These are phyloP conservation scores for Coccomyxa sp. DNA, from an alignment of 139 green algal genomes.

Conservation along the genomic window DNA sequence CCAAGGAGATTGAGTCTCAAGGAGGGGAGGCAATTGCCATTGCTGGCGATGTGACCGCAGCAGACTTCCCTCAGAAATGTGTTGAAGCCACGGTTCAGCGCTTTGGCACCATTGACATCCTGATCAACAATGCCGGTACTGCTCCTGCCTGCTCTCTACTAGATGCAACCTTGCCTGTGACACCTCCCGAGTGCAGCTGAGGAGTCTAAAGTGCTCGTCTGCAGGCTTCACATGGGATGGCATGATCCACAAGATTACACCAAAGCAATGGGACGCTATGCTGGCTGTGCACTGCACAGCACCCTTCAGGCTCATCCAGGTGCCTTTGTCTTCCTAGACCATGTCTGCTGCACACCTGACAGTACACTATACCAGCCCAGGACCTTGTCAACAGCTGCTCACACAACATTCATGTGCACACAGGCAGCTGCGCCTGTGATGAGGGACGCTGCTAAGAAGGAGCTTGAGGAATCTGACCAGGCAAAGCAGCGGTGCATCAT, in stretches of 20 bases:
- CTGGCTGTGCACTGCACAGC: slow-evolving; percentile 77
- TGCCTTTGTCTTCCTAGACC: no score
- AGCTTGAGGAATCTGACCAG: slow-evolving; percentile 37
- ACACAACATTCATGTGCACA: no score
- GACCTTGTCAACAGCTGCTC: no score
- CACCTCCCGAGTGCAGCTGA: background rate
- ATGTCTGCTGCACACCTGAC: no score
- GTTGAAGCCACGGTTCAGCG: slow-evolving; percentile 42
- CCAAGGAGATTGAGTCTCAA: slow-evolving; percentile 31
- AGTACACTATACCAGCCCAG: no score
- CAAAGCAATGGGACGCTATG: slow-evolving; percentile 80
- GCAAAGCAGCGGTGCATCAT: slow-evolving; percentile 63
- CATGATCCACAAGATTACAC: slow-evolving; percentile 77
- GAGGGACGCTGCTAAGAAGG: slow-evolving; percentile 66
- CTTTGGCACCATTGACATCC: slow-evolving; percentile 59
- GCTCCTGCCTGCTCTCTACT: background rate
- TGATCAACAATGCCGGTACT: slow-evolving; percentile 66
- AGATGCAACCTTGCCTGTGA: background rate
- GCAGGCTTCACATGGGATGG: slow-evolving; percentile 86
- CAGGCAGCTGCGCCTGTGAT: slow-evolving; percentile 57
- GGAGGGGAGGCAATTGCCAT: slow-evolving; percentile 26
- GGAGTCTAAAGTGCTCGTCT: background rate
- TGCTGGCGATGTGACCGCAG: slow-evolving; percentile 68
- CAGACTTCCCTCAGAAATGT: slow-evolving; percentile 37
- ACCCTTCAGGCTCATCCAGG: slow-evolving; percentile 78